These are phyloP conservation scores for Meripilus lineatus DNA, from an alignment of 1,284 basidiomycete species.

Conservation along the genomic window DNA sequence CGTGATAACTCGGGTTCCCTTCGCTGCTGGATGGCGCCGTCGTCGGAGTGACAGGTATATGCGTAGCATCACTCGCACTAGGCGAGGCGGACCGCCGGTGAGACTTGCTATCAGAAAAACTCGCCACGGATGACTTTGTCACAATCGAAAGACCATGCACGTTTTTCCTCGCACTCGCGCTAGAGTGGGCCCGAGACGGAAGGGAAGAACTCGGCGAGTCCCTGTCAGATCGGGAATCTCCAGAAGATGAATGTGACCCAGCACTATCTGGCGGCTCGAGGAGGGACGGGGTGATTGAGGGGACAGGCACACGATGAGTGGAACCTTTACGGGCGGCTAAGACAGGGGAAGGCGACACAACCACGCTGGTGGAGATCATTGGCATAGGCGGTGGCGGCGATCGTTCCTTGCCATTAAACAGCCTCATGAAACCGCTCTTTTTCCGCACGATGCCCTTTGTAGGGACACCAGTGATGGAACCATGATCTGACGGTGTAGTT, in stretches of 20 bases:
- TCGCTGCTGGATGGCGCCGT: conserved; percentile 11
- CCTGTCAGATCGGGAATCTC: conserved; percentile 13
- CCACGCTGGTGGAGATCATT: conserved; percentile 32
- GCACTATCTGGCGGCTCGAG: conserved; percentile 13
- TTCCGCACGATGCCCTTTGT: conserved; percentile 27
- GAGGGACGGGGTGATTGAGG: conserved; percentile 27
- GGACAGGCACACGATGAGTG: conserved; percentile 39
- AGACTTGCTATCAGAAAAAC: conserved; percentile 11
- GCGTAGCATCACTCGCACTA: conserved; percentile 16
- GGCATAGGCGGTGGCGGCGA: conserved; percentile 49
- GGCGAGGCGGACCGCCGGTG: conserved; percentile 16
- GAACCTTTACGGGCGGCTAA: conserved; percentile 17
- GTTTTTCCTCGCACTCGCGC: conserved; percentile 22
- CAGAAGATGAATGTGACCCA: conserved; percentile 15
- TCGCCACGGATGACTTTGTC: conserved; percentile 14
- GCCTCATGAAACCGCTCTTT: conserved; percentile 77
- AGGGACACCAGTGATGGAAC: conserved; percentile 7
- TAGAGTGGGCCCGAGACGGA: conserved; percentile 5
- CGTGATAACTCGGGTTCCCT: too few relatives aligned
- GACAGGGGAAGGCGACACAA: conserved; percentile 10
- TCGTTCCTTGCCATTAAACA: conserved; percentile 56
- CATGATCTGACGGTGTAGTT: not conserved
- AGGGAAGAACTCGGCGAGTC: too few relatives aligned
- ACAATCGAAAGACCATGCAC: conserved; percentile 27
- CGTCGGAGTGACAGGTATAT: conserved; percentile 18